Conservation (phyloP, 768 basidiomycete species). For the Galerina marginata region DNA sequence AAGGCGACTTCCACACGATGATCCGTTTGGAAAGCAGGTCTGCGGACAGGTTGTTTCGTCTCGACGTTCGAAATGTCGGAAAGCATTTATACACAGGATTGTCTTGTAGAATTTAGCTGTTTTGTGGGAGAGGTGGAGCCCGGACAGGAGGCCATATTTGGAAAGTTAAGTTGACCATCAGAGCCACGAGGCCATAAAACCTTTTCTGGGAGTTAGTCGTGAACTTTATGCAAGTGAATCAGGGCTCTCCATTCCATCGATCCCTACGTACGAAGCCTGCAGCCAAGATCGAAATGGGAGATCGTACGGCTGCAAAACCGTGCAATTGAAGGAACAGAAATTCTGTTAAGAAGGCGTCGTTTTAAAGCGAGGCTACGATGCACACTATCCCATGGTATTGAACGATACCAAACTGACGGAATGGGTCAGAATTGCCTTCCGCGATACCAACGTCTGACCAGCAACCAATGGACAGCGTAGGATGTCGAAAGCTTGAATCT, state of each 20-base stretch:
- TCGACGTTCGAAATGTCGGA: slow-evolving; percentile 17
- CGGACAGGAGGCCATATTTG: slow-evolving; percentile 13
- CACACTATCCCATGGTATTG: slow-evolving; percentile 9
- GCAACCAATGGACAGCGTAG: slow-evolving; percentile 5
- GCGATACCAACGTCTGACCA: slow-evolving; percentile 3
- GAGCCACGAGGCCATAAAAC: slow-evolving; percentile 27
- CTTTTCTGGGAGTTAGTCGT: slow-evolving; percentile 21
- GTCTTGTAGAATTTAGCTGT: slow-evolving; percentile 29
- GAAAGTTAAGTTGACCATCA: slow-evolving; percentile 22
- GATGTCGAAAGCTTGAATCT: slow-evolving; percentile 13
- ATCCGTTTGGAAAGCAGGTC: slow-evolving; percentile 33
- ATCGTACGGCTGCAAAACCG: slow-evolving; percentile 11
- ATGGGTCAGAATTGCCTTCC: slow-evolving; percentile 17
- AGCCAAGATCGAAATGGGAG: slow-evolving; percentile 21
- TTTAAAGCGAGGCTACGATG: slow-evolving; percentile 9
- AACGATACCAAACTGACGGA: slow-evolving; percentile 14
- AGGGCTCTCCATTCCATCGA: slow-evolving; percentile 35
- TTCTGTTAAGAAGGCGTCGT: slow-evolving; percentile 8
- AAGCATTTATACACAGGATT: slow-evolving; percentile 13
- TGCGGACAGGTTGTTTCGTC: slow-evolving; percentile 16
- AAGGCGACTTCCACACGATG: slow-evolving; percentile 45
- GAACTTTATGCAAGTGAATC: slow-evolving; percentile 28
- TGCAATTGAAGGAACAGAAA: slow-evolving; percentile 15
- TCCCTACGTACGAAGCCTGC: slow-evolving; percentile 27
- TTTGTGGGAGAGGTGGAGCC: slow-evolving; percentile 19